Evolutionary conservation across 164 flowering plant species (phyloP).

Genomic region (Amborella trichopoda): DNA sequence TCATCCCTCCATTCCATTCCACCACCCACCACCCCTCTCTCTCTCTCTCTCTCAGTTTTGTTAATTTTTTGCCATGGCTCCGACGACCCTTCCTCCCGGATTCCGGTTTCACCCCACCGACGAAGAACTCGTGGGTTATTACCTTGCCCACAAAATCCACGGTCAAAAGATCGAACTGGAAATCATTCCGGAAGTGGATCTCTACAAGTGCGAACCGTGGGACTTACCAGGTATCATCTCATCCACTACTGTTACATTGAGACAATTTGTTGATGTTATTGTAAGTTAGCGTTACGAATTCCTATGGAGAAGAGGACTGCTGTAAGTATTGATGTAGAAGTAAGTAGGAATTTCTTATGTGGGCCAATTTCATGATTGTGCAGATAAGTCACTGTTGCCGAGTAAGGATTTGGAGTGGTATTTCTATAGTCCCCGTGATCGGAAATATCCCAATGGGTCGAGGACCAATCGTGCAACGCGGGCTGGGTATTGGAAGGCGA

Average conservation of each 20-base stretch:
- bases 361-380: too few species aligned
- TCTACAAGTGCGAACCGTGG: slow-evolving; percentile 29
- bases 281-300: too few species aligned
- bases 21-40: neutral
- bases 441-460: slow-evolving; percentile 12
- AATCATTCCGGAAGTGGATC: slow-evolving; percentile 26
- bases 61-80: slow-evolving; percentile 13
- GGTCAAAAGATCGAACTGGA: slow-evolving; percentile 21
- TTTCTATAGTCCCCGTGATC: slow-evolving; percentile 10
- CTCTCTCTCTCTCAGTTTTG: slow-evolving; percentile 1
- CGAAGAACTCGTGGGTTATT: slow-evolving; percentile 24
- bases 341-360: too few species aligned
- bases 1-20: too few species aligned
- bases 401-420: slow-evolving; percentile 14
- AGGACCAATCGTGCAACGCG: slow-evolving; percentile 11
- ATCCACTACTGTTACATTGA: too few species aligned
- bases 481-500: slow-evolving; percentile 16
- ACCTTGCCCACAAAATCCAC: slow-evolving; percentile 24
- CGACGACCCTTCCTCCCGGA: slow-evolving; percentile 23
- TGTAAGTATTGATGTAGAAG: too few species aligned
- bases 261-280: too few species aligned
- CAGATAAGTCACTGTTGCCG: slow-evolving; percentile 3
- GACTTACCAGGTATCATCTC: slow-evolving; percentile 10
- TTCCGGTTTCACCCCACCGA: slow-evolving; percentile 28
- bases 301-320: too few species aligned